A percentile compares a stretch with the other conserved stretches of the same genome.
phyloP scores from a whole-genome alignment of 106 monocot species.

The Dendrobium catenatum region DNA sequence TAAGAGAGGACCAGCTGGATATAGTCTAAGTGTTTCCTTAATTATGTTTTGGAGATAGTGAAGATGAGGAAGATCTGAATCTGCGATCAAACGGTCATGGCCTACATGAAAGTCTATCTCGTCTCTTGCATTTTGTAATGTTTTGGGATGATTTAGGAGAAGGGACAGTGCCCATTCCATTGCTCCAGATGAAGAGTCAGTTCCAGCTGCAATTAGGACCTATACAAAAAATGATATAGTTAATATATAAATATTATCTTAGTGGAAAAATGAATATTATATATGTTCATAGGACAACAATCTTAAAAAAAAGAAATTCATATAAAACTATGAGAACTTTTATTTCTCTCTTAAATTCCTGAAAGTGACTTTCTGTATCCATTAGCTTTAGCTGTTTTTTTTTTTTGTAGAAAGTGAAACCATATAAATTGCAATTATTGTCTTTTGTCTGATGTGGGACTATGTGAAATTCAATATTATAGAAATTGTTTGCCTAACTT shows the following conservation, averaged over 20 bases:
- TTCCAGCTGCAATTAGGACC: constrained; percentile 18
- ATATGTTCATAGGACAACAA: not conserved
- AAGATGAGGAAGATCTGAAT: constrained; percentile 26
- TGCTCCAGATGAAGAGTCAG: constrained; percentile 11
- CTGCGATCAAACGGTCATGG: constrained; percentile 5
- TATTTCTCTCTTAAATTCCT: not conserved
- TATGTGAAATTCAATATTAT: not conserved
- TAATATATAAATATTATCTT: not conserved
- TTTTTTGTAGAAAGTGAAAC: no score
- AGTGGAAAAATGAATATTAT: not conserved
- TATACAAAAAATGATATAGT: not conserved
- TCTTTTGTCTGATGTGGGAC: no score
- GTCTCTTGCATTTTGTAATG: constrained; percentile 4
- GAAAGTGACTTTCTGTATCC: not conserved
- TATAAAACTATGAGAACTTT: not conserved
- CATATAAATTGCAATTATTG: no score
- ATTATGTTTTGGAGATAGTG: constrained; percentile 23
- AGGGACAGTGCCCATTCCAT: constrained; percentile 36
- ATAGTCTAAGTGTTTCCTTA: constrained; percentile 26
- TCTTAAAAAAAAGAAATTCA: not conserved
- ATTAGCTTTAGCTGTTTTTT: no score
- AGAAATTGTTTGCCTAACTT: not conserved
- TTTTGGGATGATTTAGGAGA: constrained; percentile 30
- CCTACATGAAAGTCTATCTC: constrained; percentile 22
- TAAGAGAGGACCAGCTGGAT: constrained; percentile 15